Evolutionary conservation across 2,329 filamentous ascomycete species (phyloP), one percentile per base, ranked within the genome.

Genomic region (Fusarium albidum): DNA sequence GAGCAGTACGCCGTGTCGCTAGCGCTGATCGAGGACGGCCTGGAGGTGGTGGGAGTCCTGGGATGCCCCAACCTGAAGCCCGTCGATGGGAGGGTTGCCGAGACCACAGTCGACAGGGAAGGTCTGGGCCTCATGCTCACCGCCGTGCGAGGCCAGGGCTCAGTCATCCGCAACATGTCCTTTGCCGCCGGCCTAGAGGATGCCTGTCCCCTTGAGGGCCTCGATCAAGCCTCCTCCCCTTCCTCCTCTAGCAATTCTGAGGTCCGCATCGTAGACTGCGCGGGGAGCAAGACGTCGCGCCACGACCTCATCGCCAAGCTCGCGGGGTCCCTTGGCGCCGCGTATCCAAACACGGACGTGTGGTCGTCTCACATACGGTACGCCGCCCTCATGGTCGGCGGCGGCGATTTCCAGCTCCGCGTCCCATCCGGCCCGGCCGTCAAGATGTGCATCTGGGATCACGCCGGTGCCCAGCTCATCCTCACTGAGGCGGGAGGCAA

Each of bases 1-100:
- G 77, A 84, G 69, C 85, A 88, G 70, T 88, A 87, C 53, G 85
- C 81, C 4, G 82, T 88, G 5, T 83, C 82, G 54, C 71, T 88
- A 15, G 80, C 82, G 4, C 70, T 88, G 57, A 69, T 88, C 3
- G 79, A 84, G 52, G 74, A 86, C 46, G 85, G 85, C 4, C 64
- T 71, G 38, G 82, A 88, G 67, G 73, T 79, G 43, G 67, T 88
- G 17, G 84, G 80, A n/a, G 81, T 86, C 3, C 71, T 87, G 34
- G 85, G 81, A 9, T 87, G 82, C 67, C 85, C 86, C 9, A 88
- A 88, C 59, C 71, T 87, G 21, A 67, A 61, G 39, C 63, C 73
- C n/a, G 52, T 57, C 12, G 60, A 63, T n/a, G 74, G 76, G 9
- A 71, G 77, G 9, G 59, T 76, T 26, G 41, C 49, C 38, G 73